Conservation (phyloP, 2,329 filamentous ascomycete species). For the Sclerotiophoma versabilis region DNA sequence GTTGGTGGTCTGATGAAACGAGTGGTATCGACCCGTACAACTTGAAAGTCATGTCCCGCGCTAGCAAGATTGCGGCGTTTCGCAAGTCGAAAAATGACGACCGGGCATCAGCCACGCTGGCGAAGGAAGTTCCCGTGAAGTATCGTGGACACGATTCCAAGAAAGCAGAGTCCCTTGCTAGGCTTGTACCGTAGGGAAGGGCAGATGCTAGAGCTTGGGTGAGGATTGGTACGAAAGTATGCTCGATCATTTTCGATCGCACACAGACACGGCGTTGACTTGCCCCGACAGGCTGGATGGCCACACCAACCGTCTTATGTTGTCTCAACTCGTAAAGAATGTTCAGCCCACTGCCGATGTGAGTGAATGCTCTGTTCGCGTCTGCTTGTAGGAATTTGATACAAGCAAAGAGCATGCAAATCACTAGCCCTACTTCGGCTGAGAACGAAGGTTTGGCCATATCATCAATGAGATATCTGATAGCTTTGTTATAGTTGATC, state of each 20-base stretch:
- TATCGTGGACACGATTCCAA: constrained; percentile 1
- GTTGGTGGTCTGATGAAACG: constrained; percentile 6
- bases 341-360: constrained; percentile 53
- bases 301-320: not conserved
- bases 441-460: constrained; percentile 37
- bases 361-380: constrained; percentile 46
- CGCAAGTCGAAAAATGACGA: constrained; percentile 14
- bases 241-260: constrained; percentile 14
- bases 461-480: constrained; percentile 37
- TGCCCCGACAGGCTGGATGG: not conserved
- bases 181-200: constrained; percentile 17
- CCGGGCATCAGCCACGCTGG: constrained; percentile 16
- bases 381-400: constrained; percentile 53
- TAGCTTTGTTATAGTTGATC: constrained; percentile 52
- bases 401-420: constrained; percentile 52
- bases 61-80: constrained; percentile 16
- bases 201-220: constrained; percentile 21
- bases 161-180: constrained; percentile 13
- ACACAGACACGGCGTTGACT: not conserved
- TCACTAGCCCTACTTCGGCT: constrained; percentile 45
- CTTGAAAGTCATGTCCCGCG: constrained; percentile 8
- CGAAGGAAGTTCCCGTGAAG: constrained; percentile 6
- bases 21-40: not conserved
- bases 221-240: constrained; percentile 24
- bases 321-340: constrained; percentile 31